phyloP scores from a whole-genome alignment of 495 filamentous ascomycete genomes.

The Podospora bellae-mahoneyi region DNA sequence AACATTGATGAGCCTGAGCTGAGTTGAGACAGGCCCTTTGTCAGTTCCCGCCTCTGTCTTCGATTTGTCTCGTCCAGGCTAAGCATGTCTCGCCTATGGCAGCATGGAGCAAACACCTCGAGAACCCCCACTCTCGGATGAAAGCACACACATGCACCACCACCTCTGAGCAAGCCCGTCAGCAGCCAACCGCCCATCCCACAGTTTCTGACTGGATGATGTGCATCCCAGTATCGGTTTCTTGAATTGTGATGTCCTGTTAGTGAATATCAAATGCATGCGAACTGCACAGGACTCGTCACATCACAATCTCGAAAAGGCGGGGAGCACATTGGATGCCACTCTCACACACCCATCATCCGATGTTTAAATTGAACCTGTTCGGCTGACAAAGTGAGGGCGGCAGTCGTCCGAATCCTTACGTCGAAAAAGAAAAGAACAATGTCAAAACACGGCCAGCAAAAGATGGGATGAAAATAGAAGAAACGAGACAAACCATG shows the following conservation, averaged over 20 bases:
- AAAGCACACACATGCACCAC: background rate
- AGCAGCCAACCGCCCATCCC: background rate
- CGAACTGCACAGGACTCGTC: background rate
- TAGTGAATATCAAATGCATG: background rate
- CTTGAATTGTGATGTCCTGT: background rate
- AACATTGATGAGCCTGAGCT: background rate
- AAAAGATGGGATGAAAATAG: background rate
- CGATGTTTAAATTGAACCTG: background rate
- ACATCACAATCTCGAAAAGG: background rate
- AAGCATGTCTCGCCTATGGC: background rate
- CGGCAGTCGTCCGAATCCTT: background rate
- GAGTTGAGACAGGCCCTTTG: background rate
- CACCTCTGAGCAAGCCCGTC: background rate
- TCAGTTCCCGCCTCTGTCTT: background rate
- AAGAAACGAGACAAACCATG: background rate
- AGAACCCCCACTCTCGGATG: background rate
- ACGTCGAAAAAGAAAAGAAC: background rate
- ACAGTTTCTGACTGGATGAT: background rate
- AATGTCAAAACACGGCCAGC: background rate
- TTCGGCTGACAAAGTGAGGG: background rate
- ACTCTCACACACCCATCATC: background rate
- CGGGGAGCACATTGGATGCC: background rate
- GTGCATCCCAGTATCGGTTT: background rate
- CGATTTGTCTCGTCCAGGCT: background rate
- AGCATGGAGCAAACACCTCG: background rate